Evolutionary conservation across 768 basidiomycete species (phyloP).

Genomic region (Tulasnella sp.): DNA sequence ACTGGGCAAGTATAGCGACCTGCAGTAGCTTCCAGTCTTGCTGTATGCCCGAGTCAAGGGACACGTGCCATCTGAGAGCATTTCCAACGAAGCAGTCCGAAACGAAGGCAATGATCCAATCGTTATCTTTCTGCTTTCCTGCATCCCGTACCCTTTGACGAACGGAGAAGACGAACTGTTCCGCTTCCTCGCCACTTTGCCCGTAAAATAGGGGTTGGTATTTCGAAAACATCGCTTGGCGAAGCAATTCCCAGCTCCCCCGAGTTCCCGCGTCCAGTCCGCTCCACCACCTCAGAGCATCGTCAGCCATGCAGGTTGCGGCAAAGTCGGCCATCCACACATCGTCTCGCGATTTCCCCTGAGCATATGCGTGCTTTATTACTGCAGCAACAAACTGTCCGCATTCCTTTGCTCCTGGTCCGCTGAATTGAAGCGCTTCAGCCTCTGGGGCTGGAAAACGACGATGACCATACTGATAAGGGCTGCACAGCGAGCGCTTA

Average conservation of each 20-base stretch:
- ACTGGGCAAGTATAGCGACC: neutral
- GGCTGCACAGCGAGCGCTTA: too few relatives aligned
- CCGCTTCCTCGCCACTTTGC: neutral
- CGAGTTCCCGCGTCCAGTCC: neutral
- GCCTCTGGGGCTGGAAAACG: neutral
- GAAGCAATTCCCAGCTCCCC: neutral
- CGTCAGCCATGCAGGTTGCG: neutral
- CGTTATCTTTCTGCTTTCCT: neutral
- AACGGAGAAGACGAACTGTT: neutral
- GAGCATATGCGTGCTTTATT: conserved; percentile 10
- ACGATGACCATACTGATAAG: too few relatives aligned
- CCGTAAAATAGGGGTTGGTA: neutral
- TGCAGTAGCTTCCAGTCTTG: neutral
- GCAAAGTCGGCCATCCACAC: neutral
- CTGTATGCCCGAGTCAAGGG: neutral
- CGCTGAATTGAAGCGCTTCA: neutral
- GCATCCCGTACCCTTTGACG: neutral
- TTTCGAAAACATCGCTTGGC: neutral
- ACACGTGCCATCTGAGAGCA: neutral
- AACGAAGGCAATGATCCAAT: neutral
- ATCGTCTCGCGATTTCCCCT: neutral
- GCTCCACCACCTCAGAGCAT: neutral
- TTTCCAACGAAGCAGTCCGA: neutral
- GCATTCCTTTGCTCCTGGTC: neutral
- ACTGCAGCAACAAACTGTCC: neutral